A percentile compares a stretch with the other conserved stretches of the same genome.
These are phyloP conservation scores for Capniomyces stellatus DNA, from an alignment of 371 early-diverging fungal genomes.

Conservation along the genomic window DNA sequence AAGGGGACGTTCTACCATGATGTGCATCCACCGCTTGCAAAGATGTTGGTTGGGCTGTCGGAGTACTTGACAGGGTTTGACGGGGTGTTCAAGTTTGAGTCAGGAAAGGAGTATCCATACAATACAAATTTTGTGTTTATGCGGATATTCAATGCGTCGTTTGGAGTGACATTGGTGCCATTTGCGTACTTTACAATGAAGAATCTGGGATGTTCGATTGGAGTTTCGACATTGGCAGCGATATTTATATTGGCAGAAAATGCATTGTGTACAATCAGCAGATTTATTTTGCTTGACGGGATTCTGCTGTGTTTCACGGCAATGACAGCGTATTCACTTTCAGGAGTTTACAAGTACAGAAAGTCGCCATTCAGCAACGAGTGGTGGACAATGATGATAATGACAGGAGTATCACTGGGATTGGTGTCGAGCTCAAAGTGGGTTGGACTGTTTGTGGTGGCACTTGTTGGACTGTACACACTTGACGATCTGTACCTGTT, in stretches of 20 bases:
- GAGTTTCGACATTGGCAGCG: constrained; percentile 48
- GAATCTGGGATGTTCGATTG: constrained; percentile 46
- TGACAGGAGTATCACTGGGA: constrained; percentile 86
- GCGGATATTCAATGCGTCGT: constrained; percentile 79
- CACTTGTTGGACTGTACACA: constrained; percentile 89
- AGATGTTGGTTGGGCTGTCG: constrained; percentile 89
- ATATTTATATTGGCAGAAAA: constrained; percentile 72
- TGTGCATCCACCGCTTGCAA: constrained; percentile 99
- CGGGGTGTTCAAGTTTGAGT: constrained; percentile 80
- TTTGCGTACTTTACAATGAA: constrained; percentile 80
- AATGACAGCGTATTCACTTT: constrained; percentile 56
- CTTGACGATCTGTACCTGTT: constrained; percentile 86
- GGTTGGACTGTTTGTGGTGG: constrained; percentile 95
- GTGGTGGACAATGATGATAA: constrained; percentile 78
- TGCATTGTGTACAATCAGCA: constrained; percentile 71
- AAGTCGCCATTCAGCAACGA: constrained; percentile 47
- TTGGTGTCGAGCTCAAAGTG: constrained; percentile 93
- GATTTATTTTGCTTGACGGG: constrained; percentile 95
- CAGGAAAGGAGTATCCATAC: constrained; percentile 69
- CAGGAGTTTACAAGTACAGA: constrained; percentile 54
- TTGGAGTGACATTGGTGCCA: constrained; percentile 88
- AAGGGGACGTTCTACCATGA: constrained; percentile 95
- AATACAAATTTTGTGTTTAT: constrained; percentile 76
- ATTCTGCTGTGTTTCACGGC: constrained; percentile 91
- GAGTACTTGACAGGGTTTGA: constrained; percentile 80